Conservation (phyloP, 2,329 filamentous ascomycete genomes). For the Periconia sp. region DNA sequence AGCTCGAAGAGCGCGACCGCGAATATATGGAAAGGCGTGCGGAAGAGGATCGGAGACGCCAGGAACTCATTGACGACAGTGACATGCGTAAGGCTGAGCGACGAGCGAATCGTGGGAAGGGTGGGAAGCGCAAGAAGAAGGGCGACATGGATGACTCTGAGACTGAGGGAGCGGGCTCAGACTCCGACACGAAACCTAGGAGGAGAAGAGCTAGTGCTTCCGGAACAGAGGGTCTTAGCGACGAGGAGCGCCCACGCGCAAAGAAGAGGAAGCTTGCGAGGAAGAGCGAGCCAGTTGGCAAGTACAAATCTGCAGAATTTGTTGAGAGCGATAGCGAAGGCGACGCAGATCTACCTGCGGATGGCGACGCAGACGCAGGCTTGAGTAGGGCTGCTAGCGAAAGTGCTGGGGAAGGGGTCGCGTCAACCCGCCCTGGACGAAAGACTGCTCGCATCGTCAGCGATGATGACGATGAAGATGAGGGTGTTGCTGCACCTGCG, state of each 20-base stretch:
- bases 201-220: slow-evolving; percentile 43
- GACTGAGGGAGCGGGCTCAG: slow-evolving; percentile 46
- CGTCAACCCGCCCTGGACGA: slow-evolving; percentile 28
- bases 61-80: slow-evolving; percentile 72
- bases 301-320: slow-evolving; percentile 86
- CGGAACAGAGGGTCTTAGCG: slow-evolving; percentile 53
- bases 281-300: slow-evolving; percentile 57
- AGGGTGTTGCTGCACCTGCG: slow-evolving; percentile 26
- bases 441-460: slow-evolving; percentile 36
- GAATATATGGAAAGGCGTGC: slow-evolving; percentile 72
- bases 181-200: slow-evolving; percentile 47
- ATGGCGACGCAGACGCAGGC: slow-evolving; percentile 14
- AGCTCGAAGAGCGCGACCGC: slow-evolving; percentile 76
- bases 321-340: slow-evolving; percentile 70
- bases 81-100: slow-evolving; percentile 72
- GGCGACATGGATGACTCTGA: slow-evolving; percentile 53
- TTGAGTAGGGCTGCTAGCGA: slow-evolving; percentile 16
- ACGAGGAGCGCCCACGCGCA: slow-evolving; percentile 65
- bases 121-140: slow-evolving; percentile 67
- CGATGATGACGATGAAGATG: slow-evolving; percentile 37
- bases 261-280: slow-evolving; percentile 67
- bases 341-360: slow-evolving; percentile 27
- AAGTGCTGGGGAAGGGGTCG: slow-evolving; percentile 31
- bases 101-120: slow-evolving; percentile 59
- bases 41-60: slow-evolving; percentile 70